Evolutionary conservation across 176 grass and related monocot genomes (phyloP).

Genomic region (Leersia perrieri): DNA sequence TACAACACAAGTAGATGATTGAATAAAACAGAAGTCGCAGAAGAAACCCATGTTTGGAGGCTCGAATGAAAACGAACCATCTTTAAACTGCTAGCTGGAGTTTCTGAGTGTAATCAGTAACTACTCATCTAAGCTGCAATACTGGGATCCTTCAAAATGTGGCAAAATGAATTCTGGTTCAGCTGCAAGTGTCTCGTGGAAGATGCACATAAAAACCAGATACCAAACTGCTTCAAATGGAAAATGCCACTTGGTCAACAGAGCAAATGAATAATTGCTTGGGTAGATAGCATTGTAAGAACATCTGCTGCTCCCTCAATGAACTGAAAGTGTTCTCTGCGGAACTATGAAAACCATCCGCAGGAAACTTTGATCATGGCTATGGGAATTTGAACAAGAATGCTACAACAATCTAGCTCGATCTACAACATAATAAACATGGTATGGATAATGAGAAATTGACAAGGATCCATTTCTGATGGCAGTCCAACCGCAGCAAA

Average conservation of each 20-base stretch:
- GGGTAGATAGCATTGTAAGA: not conserved
- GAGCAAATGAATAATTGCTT: not conserved
- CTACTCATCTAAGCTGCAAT: not conserved
- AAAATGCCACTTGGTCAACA: not conserved
- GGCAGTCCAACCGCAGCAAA: not conserved
- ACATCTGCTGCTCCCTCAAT: not conserved
- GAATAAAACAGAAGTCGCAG: not conserved
- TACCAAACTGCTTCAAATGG: not conserved
- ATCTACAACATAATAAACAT: not conserved
- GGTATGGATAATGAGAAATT: not conserved
- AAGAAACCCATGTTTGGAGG: not conserved
- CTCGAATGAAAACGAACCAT: not conserved
- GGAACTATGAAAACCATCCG: conserved; percentile 6
- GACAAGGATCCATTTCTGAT: not conserved
- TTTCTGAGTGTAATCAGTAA: not conserved
- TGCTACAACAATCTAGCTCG: not conserved
- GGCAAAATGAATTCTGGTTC: not conserved
- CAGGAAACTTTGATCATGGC: not conserved
- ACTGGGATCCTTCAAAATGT: not conserved
- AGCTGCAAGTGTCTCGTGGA: not conserved
- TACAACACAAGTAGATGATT: not conserved
- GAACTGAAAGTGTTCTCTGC: not conserved
- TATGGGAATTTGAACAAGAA: conserved; percentile 2
- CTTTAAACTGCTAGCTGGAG: not conserved
- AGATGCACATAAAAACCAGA: not conserved